Evolutionary conservation across 805 yeast species (phyloP).

Genomic region (Nakazawaea wickerhamii): DNA sequence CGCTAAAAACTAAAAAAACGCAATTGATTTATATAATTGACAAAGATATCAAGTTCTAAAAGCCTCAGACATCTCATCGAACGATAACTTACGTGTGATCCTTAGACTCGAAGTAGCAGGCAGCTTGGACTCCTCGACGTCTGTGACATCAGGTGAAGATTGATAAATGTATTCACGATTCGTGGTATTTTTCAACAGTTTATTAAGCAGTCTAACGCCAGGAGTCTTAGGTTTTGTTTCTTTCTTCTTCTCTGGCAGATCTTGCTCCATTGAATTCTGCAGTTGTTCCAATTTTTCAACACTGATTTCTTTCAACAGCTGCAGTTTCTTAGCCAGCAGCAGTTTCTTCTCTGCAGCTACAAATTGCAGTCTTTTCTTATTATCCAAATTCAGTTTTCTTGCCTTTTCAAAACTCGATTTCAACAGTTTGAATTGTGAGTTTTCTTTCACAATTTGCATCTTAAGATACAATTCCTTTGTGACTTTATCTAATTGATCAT

Average conservation of each 20-base stretch:
- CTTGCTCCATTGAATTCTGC: conserved; percentile 16
- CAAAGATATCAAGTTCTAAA: neutral
- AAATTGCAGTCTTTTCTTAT: neutral
- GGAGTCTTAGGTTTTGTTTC: neutral
- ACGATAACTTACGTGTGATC: neutral
- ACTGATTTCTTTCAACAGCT: neutral
- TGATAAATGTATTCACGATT: conserved; percentile 6
- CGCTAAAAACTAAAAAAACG: too few species aligned
- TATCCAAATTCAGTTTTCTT: conserved; percentile 8
- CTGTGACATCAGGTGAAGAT: neutral
- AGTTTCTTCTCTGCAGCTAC: too few species aligned
- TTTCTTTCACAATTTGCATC: conserved; percentile 25
- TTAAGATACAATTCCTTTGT: conserved; percentile 21
- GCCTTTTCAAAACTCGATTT: conserved; percentile 14
- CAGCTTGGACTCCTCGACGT: neutral
- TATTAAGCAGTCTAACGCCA: neutral
- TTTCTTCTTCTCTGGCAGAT: conserved; percentile 14
- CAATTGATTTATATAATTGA: neutral
- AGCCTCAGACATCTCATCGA: conserved; percentile 19
- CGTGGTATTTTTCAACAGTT: conserved; percentile 5
- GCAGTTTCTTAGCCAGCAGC: too few species aligned
- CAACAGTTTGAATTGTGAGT: conserved; percentile 24
- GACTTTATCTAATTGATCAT: conserved; percentile 20
- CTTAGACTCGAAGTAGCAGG: neutral
- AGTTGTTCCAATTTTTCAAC: neutral